Evolutionary conservation across 495 filamentous ascomycete species (phyloP).

Genomic region (Penicillium dipodomyicola): DNA sequence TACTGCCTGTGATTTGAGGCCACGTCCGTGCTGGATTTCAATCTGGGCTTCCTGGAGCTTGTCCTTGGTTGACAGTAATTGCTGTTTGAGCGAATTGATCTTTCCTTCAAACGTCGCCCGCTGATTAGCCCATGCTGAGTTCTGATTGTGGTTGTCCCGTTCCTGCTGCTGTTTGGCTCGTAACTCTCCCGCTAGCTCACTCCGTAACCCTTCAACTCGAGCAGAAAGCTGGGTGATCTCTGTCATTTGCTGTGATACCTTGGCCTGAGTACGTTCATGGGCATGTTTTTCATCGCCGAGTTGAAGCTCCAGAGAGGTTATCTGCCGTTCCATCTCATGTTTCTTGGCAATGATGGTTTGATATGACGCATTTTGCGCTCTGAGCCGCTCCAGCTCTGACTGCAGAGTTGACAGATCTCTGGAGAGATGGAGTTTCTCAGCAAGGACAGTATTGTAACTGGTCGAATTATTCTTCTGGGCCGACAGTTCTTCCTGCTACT

Average conservation of each 20-base stretch:
- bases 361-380: slow-evolving; percentile 63
- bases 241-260: slow-evolving; percentile 39
- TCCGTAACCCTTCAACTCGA: slow-evolving; percentile 41
- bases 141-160: slow-evolving; percentile 29
- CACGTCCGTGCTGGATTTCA: slow-evolving; percentile 45
- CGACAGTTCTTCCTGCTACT: slow-evolving; percentile 61
- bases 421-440: slow-evolving; percentile 71
- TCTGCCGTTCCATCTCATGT: slow-evolving; percentile 67
- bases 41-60: slow-evolving; percentile 61
- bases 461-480: slow-evolving; percentile 59
- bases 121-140: slow-evolving; percentile 51
- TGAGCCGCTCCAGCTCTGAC: slow-evolving; percentile 75
- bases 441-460: slow-evolving; percentile 66
- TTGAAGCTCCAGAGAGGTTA: slow-evolving; percentile 73
- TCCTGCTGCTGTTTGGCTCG: slow-evolving; percentile 38
- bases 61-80: slow-evolving; percentile 64
- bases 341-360: slow-evolving; percentile 71
- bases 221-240: slow-evolving; percentile 48
- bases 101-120: slow-evolving; percentile 62
- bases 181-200: slow-evolving; percentile 46
- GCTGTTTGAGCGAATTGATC: slow-evolving; percentile 63
- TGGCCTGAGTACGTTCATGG: slow-evolving; percentile 57
- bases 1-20: slow-evolving; percentile 12
- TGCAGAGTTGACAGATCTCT: slow-evolving; percentile 69
- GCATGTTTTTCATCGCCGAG: slow-evolving; percentile 74